Evolutionary conservation across 2,329 filamentous ascomycete species (phyloP).

Genomic region (Macrophomina phaseolina): DNA sequence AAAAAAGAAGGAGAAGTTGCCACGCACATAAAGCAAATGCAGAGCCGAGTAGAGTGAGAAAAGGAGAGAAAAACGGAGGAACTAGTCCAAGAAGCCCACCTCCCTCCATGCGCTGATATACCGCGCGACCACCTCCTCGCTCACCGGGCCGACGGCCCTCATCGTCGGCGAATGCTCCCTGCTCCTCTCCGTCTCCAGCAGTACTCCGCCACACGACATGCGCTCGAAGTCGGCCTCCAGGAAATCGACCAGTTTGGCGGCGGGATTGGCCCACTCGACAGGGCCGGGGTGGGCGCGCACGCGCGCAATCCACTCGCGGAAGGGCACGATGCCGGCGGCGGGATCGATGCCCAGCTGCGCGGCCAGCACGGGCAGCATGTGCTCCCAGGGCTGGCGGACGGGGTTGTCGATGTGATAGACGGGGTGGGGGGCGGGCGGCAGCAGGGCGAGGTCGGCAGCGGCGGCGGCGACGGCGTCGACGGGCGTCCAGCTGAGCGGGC

Average conservation of each 20-base stretch:
- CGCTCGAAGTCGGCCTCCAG: conserved; percentile 44
- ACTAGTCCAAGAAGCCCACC: neutral
- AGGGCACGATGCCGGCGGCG: conserved; percentile 42
- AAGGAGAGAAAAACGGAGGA: neutral
- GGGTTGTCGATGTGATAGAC: conserved; percentile 57
- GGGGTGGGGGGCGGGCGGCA: neutral
- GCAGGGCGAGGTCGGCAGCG: conserved; percentile 39
- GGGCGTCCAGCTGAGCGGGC: conserved; percentile 53
- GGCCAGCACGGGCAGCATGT: conserved; percentile 45
- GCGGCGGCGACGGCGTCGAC: conserved; percentile 51
- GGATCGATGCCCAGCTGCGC: conserved; percentile 35
- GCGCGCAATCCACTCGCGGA: conserved; percentile 48
- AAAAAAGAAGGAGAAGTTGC: no score
- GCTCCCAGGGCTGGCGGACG: conserved; percentile 48
- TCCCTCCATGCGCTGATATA: conserved; percentile 46
- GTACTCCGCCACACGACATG: conserved; percentile 54
- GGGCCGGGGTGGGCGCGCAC: conserved; percentile 37
- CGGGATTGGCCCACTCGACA: conserved; percentile 39
- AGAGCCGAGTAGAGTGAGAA: neutral
- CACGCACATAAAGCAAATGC: neutral
- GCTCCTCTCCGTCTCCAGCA: conserved; percentile 46
- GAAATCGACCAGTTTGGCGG: conserved; percentile 41
- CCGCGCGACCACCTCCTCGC: conserved; percentile 37
- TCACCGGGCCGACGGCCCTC: conserved; percentile 40
- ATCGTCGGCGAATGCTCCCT: conserved; percentile 47